These are phyloP conservation scores for Micractinium sp. DNA, from an alignment of 139 green algal species.

Conservation along the genomic window DNA sequence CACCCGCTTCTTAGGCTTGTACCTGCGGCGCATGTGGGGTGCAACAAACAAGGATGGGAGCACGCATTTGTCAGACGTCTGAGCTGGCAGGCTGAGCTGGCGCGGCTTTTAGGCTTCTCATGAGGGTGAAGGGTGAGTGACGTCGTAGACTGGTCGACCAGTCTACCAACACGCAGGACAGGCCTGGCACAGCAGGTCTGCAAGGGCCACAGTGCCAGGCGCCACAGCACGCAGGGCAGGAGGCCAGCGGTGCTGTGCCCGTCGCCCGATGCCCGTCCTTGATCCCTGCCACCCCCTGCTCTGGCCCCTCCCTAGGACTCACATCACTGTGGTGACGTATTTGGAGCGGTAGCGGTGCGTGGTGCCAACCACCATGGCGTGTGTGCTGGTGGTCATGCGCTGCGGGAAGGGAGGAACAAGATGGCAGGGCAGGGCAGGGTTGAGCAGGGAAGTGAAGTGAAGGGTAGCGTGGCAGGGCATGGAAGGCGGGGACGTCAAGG, in stretches of 20 bases:
- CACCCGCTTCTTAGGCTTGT: conserved; percentile 34
- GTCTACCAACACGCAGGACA: too few relatives aligned
- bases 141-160: too few relatives aligned
- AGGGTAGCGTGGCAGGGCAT: too few relatives aligned
- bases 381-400: conserved; percentile 50
- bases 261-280: too few relatives aligned
- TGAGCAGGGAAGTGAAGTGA: too few relatives aligned
- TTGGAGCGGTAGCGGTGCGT: conserved; percentile 95
- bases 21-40: background rate
- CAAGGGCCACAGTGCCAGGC: too few relatives aligned
- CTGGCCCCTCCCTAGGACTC: too few relatives aligned
- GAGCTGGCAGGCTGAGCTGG: background rate
- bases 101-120: background rate
- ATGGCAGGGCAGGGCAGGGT: background rate
- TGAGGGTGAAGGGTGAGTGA: background rate
- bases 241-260: too few relatives aligned
- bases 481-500: too few relatives aligned
- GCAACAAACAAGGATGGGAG: background rate
- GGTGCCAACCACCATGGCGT: conserved; percentile 83
- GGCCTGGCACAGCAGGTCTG: too few relatives aligned
- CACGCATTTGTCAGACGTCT: background rate
- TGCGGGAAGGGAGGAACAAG: conserved; percentile 42
- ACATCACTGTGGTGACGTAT: conserved; percentile 96
- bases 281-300: too few relatives aligned
- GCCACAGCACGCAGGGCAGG: too few relatives aligned